Evolutionary conservation across 176 grass and related monocot genomes (phyloP), one percentile per base, ranked within the genome.

Genomic region (Triticum urartu): DNA sequence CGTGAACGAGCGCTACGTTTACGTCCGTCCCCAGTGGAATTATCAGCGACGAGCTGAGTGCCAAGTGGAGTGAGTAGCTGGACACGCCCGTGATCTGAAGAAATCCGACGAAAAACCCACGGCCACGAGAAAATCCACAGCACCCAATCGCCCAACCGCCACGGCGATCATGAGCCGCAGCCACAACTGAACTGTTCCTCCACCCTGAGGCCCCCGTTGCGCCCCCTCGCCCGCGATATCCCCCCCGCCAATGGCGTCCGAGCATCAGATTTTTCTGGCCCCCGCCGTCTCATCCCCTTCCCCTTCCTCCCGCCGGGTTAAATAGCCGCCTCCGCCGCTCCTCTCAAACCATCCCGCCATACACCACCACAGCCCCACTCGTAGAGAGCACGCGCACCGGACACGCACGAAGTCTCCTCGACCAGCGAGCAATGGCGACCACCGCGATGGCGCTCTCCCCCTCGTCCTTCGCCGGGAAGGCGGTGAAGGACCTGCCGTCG

Each of bases 361-460:
- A 59, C 54, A 59, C 54, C 54, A 59, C 54, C 18, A 59, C 54
- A 59, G 54, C 54, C 54, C 54, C 54, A 59, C 54, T 59, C 4
- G 0, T 9, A 59, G 54, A 1, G 54, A 59, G 17, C 43, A 38
- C 66, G 30, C 54, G 13, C 56, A 0, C 17, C 15, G 17, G 1
- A 76, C 60, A 11, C 79, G 39, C 70, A 42, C 79, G 6, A 32
- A 35, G 66, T 36, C 40, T 30, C 2, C 54, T 59, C 0, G 18
- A 1, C 48, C 0, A 72, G 77, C 17, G 59, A 24, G 75, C 56
- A 86, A 85, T 80, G 86, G 86, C 86, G 76, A 84, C 85, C 45
- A 62, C 91, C 60, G 84, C 91, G 70, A 93, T 93, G 94, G 89
- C 91, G 36, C 84, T 92, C 20, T 91, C 94, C 58, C 90, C 94